Evolutionary conservation across 2,329 filamentous ascomycete genomes (phyloP).

Genomic region (Dactylellina sp.): DNA sequence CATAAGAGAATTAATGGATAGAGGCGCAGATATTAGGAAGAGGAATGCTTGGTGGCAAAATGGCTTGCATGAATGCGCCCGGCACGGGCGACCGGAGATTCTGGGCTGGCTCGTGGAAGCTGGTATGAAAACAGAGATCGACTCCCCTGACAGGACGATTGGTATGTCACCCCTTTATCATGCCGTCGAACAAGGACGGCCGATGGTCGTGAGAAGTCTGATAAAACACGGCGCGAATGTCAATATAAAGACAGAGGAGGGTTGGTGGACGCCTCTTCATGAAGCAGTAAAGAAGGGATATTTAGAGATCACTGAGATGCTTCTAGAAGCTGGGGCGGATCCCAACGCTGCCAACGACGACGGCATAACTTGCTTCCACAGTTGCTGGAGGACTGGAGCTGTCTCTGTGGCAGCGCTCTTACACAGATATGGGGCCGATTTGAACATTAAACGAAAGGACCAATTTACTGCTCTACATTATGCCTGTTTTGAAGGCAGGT

Average conservation of each 20-base stretch:
- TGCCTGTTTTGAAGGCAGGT: slow-evolving; percentile 33
- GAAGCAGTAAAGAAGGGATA: slow-evolving; percentile 35
- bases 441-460: slow-evolving; percentile 42
- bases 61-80: slow-evolving; percentile 24
- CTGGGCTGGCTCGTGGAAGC: slow-evolving; percentile 27
- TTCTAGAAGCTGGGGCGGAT: slow-evolving; percentile 30
- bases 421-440: slow-evolving; percentile 30
- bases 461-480: slow-evolving; percentile 40
- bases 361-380: slow-evolving; percentile 33
- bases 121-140: slow-evolving; percentile 19
- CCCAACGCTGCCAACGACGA: slow-evolving; percentile 32
- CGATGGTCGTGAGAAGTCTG: slow-evolving; percentile 6
- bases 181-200: slow-evolving; percentile 28
- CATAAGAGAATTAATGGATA: slow-evolving; percentile 14
- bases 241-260: slow-evolving; percentile 18
- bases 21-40: slow-evolving; percentile 14
- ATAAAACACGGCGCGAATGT: slow-evolving; percentile 34
- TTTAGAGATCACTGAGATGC: slow-evolving; percentile 39
- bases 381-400: slow-evolving; percentile 32
- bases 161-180: slow-evolving; percentile 23
- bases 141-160: slow-evolving; percentile 9
- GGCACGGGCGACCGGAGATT: slow-evolving; percentile 26
- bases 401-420: slow-evolving; percentile 37
- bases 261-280: slow-evolving; percentile 39
- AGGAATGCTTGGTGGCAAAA: slow-evolving; percentile 7